Evolutionary conservation across 768 basidiomycete species (phyloP).

Genomic region (Rhodotorula taiwanensis): DNA sequence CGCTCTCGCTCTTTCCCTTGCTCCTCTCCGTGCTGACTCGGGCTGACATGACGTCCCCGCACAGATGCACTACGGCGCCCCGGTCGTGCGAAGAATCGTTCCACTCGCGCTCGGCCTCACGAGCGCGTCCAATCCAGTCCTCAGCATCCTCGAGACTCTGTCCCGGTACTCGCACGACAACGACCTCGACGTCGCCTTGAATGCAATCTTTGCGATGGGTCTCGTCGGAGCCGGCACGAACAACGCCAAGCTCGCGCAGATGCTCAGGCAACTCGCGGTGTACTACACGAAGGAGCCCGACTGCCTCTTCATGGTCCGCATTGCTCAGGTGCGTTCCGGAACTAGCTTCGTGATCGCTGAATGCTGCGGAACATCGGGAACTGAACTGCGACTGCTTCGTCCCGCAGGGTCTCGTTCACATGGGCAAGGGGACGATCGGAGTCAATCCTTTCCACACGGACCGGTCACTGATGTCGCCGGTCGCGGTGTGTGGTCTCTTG

Average conservation of each 20-base stretch:
- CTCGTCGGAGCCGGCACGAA: slow-evolving; percentile 97
- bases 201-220: slow-evolving; percentile 98
- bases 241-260: slow-evolving; percentile 92
- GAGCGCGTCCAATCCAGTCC: slow-evolving; percentile 90
- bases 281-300: slow-evolving; percentile 98
- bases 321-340: slow-evolving; percentile 53
- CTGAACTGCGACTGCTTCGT: neutral
- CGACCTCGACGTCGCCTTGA: slow-evolving; percentile 90
- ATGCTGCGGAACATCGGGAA: neutral
- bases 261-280: slow-evolving; percentile 93
- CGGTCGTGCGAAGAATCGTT: slow-evolving; percentile 79
- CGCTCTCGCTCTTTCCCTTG: neutral
- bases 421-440: slow-evolving; percentile 98
- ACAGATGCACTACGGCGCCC: slow-evolving; percentile 99
- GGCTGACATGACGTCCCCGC: no score
- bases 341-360: no score
- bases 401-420: slow-evolving; percentile 83
- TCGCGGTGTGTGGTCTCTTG: slow-evolving; percentile 81
- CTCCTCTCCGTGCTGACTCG: neutral
- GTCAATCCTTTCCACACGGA: slow-evolving; percentile 96
- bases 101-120: slow-evolving; percentile 92
- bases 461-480: slow-evolving; percentile 76
- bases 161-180: slow-evolving; percentile 99
- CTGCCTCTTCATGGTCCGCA: slow-evolving; percentile 89
- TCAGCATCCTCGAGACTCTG: slow-evolving; percentile 88